phyloP scores from a whole-genome alignment of 2,329 filamentous ascomycete species.

The Gnomoniopsis sp. region DNA sequence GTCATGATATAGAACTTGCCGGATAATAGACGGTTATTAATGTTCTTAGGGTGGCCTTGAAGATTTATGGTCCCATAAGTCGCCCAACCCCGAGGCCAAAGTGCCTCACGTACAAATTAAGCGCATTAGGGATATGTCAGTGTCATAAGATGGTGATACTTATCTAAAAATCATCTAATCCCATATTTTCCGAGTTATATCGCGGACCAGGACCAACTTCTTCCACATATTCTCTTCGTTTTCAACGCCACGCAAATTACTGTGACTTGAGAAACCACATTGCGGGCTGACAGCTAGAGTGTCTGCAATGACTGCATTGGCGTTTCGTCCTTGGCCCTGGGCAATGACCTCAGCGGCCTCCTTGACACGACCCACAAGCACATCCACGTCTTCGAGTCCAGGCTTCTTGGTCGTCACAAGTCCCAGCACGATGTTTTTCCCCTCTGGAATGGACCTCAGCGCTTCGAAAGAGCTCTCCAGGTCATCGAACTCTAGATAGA shows the following conservation, averaged over 20 bases:
- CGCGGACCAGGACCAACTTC: constrained; percentile 5
- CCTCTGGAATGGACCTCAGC: constrained; percentile 41
- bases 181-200: constrained; percentile 2
- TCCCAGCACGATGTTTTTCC: constrained; percentile 50
- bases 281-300: constrained; percentile 57
- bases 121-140: too few relatives aligned
- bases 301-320: constrained; percentile 50
- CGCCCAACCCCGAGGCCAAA: too few relatives aligned
- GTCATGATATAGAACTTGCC: too few relatives aligned
- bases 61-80: too few relatives aligned
- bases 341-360: constrained; percentile 55
- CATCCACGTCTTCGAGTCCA: constrained; percentile 40
- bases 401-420: constrained; percentile 48
- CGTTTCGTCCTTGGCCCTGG: constrained; percentile 48
- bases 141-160: too few relatives aligned
- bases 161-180: too few relatives aligned
- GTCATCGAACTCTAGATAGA: constrained; percentile 53
- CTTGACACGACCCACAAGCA: constrained; percentile 39
- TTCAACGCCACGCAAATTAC: background rate
- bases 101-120: too few relatives aligned
- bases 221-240: constrained; percentile 2
- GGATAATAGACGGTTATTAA: too few relatives aligned
- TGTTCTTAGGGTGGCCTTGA: too few relatives aligned
- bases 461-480: constrained; percentile 44
- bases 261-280: constrained; percentile 40